Percentiles rank a stretch among this genome's conserved stretches.
Conservation (phyloP, 2,329 filamentous ascomycete genomes). For the Balansia obtecta region DNA sequence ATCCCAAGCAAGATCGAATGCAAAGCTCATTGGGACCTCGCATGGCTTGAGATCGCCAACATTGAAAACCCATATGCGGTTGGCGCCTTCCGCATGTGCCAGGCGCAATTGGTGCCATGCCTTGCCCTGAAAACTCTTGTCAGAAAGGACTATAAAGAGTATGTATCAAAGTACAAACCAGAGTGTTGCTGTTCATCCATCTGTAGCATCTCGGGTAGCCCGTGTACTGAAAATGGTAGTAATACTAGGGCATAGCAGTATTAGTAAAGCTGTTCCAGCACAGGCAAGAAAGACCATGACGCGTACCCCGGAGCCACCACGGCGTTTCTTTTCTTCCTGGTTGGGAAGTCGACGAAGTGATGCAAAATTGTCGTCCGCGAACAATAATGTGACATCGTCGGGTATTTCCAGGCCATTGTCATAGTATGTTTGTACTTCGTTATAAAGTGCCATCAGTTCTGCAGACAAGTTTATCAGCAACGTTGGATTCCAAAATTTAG, state of each 20-base stretch:
- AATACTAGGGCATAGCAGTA: conserved; percentile 19
- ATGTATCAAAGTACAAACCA: conserved; percentile 20
- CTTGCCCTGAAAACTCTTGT: conserved; percentile 16
- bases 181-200: conserved; percentile 49
- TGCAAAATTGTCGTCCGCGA: conserved; percentile 51
- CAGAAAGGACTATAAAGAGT: not conserved
- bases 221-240: conserved; percentile 50
- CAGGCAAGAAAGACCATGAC: not conserved
- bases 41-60: conserved; percentile 49
- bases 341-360: conserved; percentile 45
- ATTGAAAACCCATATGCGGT: conserved; percentile 50
- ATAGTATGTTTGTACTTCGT: conserved; percentile 52
- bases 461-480: conserved; percentile 7
- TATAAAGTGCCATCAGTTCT: conserved; percentile 53
- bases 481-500: not conserved
- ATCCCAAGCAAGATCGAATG: conserved; percentile 45
- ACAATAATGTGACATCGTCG: conserved; percentile 49
- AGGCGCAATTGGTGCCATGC: conserved; percentile 40
- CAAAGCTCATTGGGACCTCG: conserved; percentile 42
- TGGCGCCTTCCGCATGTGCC: conserved; percentile 34
- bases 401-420: conserved; percentile 46
- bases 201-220: conserved; percentile 48
- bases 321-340: conserved; percentile 35
- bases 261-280: not conserved
- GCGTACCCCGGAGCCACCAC: conserved; percentile 43